Conservation (phyloP, 164 flowering plant species). For the Nelumbo lutea region DNA sequence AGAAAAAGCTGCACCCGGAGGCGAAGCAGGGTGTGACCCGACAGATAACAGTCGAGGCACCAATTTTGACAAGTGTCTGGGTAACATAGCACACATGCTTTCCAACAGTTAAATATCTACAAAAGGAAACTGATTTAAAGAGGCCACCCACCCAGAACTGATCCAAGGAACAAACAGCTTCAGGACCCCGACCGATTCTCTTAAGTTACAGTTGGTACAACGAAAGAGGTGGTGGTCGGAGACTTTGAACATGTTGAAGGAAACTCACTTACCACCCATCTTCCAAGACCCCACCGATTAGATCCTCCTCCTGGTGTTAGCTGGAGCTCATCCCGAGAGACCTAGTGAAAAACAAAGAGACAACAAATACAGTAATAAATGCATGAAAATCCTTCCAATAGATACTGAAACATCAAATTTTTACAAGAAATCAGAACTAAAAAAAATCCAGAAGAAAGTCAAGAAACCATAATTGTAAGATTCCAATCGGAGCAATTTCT, state of each 20-base stretch:
- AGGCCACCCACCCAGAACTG: slow-evolving; percentile 1
- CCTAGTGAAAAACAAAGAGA: slow-evolving; percentile 2
- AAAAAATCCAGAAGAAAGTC: not conserved
- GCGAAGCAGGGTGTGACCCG: not conserved
- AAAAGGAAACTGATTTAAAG: slow-evolving; percentile 17
- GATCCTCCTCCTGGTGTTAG: slow-evolving; percentile 12
- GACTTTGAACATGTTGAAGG: slow-evolving; percentile 21
- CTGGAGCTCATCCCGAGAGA: slow-evolving; percentile 16
- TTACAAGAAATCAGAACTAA: slow-evolving; percentile 1
- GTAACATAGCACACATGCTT: not conserved
- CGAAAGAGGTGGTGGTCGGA: slow-evolving; percentile 25
- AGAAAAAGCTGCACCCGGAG: slow-evolving; percentile 7
- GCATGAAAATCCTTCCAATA: slow-evolving; percentile 3
- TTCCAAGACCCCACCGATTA: slow-evolving; percentile 15
- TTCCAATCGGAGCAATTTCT: no score
- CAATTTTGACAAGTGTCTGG: not conserved
- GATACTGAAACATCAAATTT: not conserved
- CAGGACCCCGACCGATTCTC: slow-evolving; percentile 19
- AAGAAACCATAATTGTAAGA: not conserved
- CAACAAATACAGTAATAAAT: not conserved
- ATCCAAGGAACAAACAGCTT: slow-evolving; percentile 22
- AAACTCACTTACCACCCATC: slow-evolving; percentile 38
- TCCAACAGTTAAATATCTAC: slow-evolving; percentile 8
- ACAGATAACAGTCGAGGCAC: slow-evolving; percentile 11
- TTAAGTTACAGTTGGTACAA: slow-evolving; percentile 24